These are phyloP conservation scores for Dissophora globulifera DNA, from an alignment of 192 early-diverging fungal species.

Conservation along the genomic window DNA sequence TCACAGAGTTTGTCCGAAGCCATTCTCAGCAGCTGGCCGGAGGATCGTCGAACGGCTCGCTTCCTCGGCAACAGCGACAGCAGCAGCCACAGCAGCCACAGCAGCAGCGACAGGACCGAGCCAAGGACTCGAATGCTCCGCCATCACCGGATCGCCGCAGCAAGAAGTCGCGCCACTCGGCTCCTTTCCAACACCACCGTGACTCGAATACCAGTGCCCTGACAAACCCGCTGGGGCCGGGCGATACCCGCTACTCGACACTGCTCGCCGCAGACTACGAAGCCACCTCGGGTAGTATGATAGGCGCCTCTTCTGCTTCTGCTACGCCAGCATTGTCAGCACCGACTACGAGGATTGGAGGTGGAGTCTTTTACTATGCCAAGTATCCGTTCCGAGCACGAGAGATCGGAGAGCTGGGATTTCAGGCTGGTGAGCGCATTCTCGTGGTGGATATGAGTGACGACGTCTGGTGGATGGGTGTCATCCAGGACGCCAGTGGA, in stretches of 20 bases:
- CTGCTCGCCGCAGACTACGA: conserved; percentile 14
- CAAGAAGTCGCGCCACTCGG: conserved; percentile 22
- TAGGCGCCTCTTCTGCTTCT: background rate
- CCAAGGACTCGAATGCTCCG: no score
- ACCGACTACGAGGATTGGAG: conserved; percentile 3
- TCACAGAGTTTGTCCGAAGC: conserved; percentile 33
- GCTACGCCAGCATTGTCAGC: conserved; percentile 16
- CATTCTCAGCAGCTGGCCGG: conserved; percentile 14
- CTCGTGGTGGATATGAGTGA: conserved; percentile 82
- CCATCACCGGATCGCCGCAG: conserved; percentile 32
- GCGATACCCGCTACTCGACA: conserved; percentile 15
- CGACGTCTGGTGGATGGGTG: conserved; percentile 88
- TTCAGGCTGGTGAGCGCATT: conserved; percentile 74
- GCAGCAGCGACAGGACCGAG: no score
- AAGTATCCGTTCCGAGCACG: conserved; percentile 79
- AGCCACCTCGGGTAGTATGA: no score
- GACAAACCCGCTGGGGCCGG: conserved; percentile 5
- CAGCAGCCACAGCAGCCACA: no score
- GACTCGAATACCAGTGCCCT: conserved; percentile 34
- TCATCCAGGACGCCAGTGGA: conserved; percentile 63
- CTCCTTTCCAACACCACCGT: background rate
- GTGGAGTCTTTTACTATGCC: conserved; percentile 64
- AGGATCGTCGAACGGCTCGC: background rate
- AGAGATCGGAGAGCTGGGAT: conserved; percentile 78
- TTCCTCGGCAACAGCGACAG: no score